These are phyloP conservation scores for Colletotrichum tanaceti DNA, from an alignment of 2,329 filamentous ascomycete species.

Conservation along the genomic window DNA sequence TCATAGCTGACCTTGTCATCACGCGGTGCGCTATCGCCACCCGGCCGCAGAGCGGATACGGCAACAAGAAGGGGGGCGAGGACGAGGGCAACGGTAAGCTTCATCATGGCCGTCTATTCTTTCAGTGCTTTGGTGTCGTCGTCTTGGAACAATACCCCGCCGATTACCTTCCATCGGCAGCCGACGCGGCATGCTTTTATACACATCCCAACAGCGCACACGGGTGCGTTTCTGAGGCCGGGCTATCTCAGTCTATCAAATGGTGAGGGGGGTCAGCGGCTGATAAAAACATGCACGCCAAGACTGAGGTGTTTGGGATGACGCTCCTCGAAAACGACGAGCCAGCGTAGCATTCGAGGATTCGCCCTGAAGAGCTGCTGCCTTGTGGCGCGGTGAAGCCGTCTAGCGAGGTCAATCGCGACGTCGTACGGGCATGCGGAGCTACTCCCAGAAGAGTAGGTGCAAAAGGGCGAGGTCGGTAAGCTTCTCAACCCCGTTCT, in stretches of 20 bases:
- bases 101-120: constrained; percentile 26
- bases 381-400: background rate
- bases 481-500: background rate
- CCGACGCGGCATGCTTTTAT: constrained; percentile 3
- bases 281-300: constrained; percentile 32
- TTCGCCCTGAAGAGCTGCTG: background rate
- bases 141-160: background rate
- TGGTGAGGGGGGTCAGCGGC: constrained; percentile 34
- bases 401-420: constrained; percentile 18
- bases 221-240: background rate
- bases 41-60: constrained; percentile 5
- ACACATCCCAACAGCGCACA: background rate
- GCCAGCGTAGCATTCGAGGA: background rate
- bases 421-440: constrained; percentile 24
- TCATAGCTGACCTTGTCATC: constrained; percentile 45
- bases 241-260: background rate
- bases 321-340: constrained; percentile 11
- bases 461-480: constrained; percentile 19
- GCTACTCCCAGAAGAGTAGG: constrained; percentile 37
- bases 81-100: constrained; percentile 21
- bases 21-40: background rate
- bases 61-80: constrained; percentile 23
- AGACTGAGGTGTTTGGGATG: constrained; percentile 23
- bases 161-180: background rate
- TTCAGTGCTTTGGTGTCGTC: too few relatives aligned